Evolutionary conservation across 495 filamentous ascomycete genomes (phyloP), one percentile per base, ranked within the genome.

Genomic region (Aspergillus nanangensis): DNA sequence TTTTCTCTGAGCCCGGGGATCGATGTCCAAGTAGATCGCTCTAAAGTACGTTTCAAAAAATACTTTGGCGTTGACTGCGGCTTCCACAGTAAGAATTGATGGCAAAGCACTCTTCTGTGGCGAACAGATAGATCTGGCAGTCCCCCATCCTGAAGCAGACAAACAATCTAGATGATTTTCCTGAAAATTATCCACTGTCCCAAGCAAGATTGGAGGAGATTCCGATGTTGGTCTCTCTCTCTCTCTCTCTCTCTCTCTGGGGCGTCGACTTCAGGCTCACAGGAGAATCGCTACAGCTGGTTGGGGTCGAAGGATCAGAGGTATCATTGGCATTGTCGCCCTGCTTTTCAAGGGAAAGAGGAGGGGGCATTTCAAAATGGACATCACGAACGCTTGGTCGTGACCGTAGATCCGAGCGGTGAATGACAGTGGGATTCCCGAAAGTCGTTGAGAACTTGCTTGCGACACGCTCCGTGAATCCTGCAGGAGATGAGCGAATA

Each of bases 31-130:
- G 32, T 84, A 75, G 10, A 88, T 63, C 7, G 77, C 64, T 54
- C 87, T 82, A 70, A 87, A 96, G 54, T 91, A 76, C 3, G 82
- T 88, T 56, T 97, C 92, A 19, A 97, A 77, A 51, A 80, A 95
- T 19, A 94, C 77, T 63, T 96, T 96, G 24, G 89, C 84, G 8
- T 86, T 83, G 0, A 88, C 78, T 7, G 82, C 78, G 33, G 77
- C 77, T 63, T 97, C 92, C 3, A 88, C 83, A 0, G 89, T 95
- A 9, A 78, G 50, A 40, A 95, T 76, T 8, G 88, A 83, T 10
- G 86, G 85, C 11, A 29, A n/a, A n/a, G n/a, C n/a, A n/a, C n/a
- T n/a, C n/a, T n/a, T n/a, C n/a, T n/a, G n/a, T n/a, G n/a, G n/a
- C n/a, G n/a, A n/a, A n/a, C n/a, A n/a, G n/a, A n/a, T n/a, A n/a